Evolutionary conservation across 2,329 filamentous ascomycete genomes (phyloP), one percentile per base, ranked within the genome.

Genomic region (Podosphaera fusca): DNA sequence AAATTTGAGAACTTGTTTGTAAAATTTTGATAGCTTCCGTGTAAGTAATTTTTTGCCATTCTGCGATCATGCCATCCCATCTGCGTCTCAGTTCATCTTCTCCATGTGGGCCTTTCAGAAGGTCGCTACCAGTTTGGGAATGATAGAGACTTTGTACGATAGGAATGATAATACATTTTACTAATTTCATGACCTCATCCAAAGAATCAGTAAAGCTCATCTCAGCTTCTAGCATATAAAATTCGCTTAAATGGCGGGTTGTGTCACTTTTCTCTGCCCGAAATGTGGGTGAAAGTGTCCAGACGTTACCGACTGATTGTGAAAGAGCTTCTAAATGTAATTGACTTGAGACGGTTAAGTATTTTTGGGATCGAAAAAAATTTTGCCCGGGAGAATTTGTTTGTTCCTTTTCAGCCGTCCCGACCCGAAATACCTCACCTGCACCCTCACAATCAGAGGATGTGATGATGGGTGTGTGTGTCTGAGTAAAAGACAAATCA

Each of bases 161-260:
- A 29, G 58, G 12, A 21, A 62, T 51, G 9, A 66, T 57, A 21
- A 81, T 65, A 21, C 72, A 70, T 5, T 69, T 70, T 3, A 76
- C 75, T n/a, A 90, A 69, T 58, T 82, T 74, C 77, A 94, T 92
- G 63, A 98, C 58, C 33, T 77, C 72, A 35, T 76, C 72, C 61
- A 95, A 74, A 61, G 80, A 72, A 52, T 85, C 75, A 47, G 83
- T 78, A 67, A 95, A 95, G 64, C 81, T 83, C 67, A 89, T 74
- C 69, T 98, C 92, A 14, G 83, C 89, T 70, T 98, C 92, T 2
- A 98, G 78, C 92, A 98, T 96, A 71, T 96, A 96, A 66, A 98
- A 96, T 67, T 98, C 92, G 72, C 87, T 95, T 60, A 98, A 74
- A 70, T 98, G 92, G 34, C 92, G 81, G 4, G 88, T 82, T 0